These are phyloP conservation scores for Piedraia hortae DNA, from an alignment of 2,329 filamentous ascomycete species.

Conservation along the genomic window DNA sequence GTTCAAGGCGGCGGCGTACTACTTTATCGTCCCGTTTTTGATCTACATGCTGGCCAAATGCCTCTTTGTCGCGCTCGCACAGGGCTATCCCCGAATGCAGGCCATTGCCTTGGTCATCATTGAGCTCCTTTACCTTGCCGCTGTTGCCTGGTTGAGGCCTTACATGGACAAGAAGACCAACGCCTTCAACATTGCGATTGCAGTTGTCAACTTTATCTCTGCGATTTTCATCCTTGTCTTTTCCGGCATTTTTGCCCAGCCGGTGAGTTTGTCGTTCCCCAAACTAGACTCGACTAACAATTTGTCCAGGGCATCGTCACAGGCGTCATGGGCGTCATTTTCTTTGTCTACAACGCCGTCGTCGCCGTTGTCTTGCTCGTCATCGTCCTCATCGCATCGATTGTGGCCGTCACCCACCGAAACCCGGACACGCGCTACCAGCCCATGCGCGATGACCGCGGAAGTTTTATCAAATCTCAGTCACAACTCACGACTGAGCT, in stretches of 20 bases:
- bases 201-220: conserved; percentile 71
- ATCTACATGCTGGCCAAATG: conserved; percentile 62
- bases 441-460: conserved; percentile 85
- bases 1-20: conserved; percentile 86
- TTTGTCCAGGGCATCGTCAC: conserved; percentile 37
- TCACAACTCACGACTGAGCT: conserved; percentile 69
- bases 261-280: conserved; percentile 20
- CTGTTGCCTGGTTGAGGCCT: conserved; percentile 51
- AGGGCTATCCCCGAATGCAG: conserved; percentile 42
- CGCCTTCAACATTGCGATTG: conserved; percentile 82
- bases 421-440: conserved; percentile 89
- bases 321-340: conserved; percentile 65
- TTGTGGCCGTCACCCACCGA: conserved; percentile 64
- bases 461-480: conserved; percentile 87
- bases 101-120: conserved; percentile 61
- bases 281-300: neutral
- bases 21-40: conserved; percentile 64
- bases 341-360: conserved; percentile 66
- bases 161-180: conserved; percentile 99
- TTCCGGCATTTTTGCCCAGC: conserved; percentile 61
- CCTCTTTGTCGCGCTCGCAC: conserved; percentile 64
- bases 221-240: conserved; percentile 73
- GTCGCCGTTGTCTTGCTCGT: conserved; percentile 62
- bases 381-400: conserved; percentile 50
- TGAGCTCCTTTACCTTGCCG: conserved; percentile 52